Percentiles rank a stretch among this genome's conserved stretches.
These are phyloP conservation scores for Aureobasidium mangrovei DNA, from an alignment of 2,329 filamentous ascomycete genomes.

Conservation along the genomic window DNA sequence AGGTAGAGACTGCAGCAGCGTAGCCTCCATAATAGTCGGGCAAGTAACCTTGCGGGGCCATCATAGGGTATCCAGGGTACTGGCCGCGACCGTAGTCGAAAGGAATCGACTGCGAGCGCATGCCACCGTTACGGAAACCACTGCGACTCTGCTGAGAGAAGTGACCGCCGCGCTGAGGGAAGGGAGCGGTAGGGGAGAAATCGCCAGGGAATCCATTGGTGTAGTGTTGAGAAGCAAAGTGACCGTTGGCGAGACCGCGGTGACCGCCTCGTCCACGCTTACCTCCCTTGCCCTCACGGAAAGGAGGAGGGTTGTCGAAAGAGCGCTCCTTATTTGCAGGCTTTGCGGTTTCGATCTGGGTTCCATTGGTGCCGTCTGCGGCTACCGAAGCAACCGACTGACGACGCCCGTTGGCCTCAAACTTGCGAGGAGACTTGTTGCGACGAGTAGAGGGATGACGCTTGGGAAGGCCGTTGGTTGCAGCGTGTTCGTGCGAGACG, in stretches of 20 bases:
- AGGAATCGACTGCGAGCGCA: conserved; percentile 55
- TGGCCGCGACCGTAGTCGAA: conserved; percentile 42
- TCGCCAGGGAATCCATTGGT: conserved; percentile 20
- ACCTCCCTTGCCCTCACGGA: conserved; percentile 15
- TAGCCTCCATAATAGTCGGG: conserved; percentile 46
- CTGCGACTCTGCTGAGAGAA: conserved; percentile 29
- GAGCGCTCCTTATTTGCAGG: not conserved
- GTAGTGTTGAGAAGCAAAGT: conserved; percentile 24
- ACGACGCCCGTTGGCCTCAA: conserved; percentile 9
- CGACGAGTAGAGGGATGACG: conserved; percentile 10
- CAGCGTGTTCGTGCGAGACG: not conserved
- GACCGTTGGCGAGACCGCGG: conserved; percentile 25
- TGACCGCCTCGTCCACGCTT: conserved; percentile 25
- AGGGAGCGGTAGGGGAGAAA: conserved; percentile 20
- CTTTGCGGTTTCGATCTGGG: not conserved
- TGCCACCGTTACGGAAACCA: conserved; percentile 41
- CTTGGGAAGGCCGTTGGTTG: conserved; percentile 1
- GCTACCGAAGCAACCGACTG: conserved; percentile 1
- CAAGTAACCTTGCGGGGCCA: conserved; percentile 11
- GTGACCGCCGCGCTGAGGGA: conserved; percentile 23
- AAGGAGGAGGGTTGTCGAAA: not conserved
- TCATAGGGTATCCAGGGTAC: conserved; percentile 20
- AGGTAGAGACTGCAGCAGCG: conserved; percentile 51
- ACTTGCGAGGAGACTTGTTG: conserved; percentile 18
- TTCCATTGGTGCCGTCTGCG: not conserved